Base-by-base conservation (phyloP, 208 protist species). In the Herpetomonas samuelpessoai region DNA sequence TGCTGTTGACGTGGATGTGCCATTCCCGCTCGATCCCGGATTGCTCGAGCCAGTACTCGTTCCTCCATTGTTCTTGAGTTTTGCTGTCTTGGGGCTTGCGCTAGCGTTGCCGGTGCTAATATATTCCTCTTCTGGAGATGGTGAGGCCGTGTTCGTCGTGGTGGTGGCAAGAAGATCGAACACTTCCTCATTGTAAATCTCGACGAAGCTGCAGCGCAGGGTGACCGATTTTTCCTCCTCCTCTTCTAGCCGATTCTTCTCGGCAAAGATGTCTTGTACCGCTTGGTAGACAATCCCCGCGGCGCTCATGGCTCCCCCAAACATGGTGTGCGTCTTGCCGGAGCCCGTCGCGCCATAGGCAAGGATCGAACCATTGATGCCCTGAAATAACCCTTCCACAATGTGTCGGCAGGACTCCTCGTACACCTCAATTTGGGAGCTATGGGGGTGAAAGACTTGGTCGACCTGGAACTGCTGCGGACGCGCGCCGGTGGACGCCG, bases 261-360 rank as follows among this genome's bases (percentile, higher is more conserved):
- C 71, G 0, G 83, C 74, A 27, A 93, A 88, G 59, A 96, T 87
- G 53, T 94, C 86, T 27, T 83, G 80, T 52, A 92, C 71, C 0
- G 83, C 79, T 55, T 91, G 85, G 24, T 89, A 90, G 25, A 96
- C 75, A 2, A 96, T 79, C 19, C 90, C 90, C 14, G 79, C 84
- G 9, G 71, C 74, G 49, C 81, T 88, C 65, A 87, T 76, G n/a
- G 46, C 73, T 68, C 44, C 74, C 63, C 90, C 90, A 68, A 96
- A 90, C 91, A 97, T 97, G 26, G 83, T 95, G 76, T 93, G 81
- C 39, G 91, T 97, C 58, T 97, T 97, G 29, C 91, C 91, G 12
- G 83, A 81, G 21, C 84, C 86, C 6, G 91, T 97, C 16, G 88
- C 81, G 14, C 91, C 91, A 73, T 97, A 97, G 2, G 86, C 88